Conservation (phyloP, 2,329 filamentous ascomycete species). For the Myriosclerotinia duriaeana region DNA sequence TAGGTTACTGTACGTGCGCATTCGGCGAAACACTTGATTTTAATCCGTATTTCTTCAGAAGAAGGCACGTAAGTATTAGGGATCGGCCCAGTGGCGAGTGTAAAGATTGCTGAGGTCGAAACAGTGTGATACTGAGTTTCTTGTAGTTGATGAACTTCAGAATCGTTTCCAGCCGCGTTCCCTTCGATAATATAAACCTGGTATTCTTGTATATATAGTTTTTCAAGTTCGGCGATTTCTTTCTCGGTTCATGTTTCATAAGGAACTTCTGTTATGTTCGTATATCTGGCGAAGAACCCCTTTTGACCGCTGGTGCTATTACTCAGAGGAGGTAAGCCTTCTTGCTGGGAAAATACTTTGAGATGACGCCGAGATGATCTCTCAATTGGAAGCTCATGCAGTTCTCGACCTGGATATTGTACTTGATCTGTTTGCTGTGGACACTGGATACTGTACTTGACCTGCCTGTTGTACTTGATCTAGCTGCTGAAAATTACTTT, state of each 20-base stretch:
- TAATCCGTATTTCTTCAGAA: neutral
- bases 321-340: neutral
- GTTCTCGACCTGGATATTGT: neutral
- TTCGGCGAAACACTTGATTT: neutral
- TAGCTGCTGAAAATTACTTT: neutral
- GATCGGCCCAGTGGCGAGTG: fast-evolving
- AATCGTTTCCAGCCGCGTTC: no score
- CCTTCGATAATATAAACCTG: no score
- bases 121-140: neutral
- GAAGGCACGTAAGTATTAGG: neutral
- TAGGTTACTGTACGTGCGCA: neutral
- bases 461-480: neutral
- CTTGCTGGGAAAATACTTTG: neutral
- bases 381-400: neutral
- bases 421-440: neutral
- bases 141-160: neutral
- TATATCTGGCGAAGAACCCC: no score
- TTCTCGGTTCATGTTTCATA: no score
- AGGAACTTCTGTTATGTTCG: no score
- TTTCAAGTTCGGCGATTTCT: no score
- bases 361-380: neutral
- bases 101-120: neutral
- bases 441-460: neutral
- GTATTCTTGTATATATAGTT: no score
- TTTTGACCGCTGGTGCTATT: no score